Evolutionary conservation across 164 flowering plant genomes (phyloP).

Genomic region (Litsea cubeba): DNA sequence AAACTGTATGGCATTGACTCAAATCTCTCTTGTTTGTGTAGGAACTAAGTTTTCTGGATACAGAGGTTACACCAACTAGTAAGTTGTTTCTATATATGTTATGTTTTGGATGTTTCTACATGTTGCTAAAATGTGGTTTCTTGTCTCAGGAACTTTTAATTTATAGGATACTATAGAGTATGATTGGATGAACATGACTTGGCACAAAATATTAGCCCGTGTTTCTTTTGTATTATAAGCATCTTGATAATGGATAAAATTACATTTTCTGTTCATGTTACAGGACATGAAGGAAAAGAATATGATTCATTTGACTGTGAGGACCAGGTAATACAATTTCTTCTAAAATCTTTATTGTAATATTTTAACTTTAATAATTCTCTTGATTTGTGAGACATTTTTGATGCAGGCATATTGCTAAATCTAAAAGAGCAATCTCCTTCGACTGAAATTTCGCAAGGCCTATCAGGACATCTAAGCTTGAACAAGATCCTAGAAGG

Average conservation of each 20-base stretch:
- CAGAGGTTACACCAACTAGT: conserved; percentile 50
- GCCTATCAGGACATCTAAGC: conserved; percentile 37
- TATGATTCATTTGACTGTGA: conserved; percentile 45
- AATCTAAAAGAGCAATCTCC: conserved; percentile 53
- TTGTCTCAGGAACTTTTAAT: too few relatives aligned
- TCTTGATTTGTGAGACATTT: neutral
- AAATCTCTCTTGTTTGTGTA: conserved; percentile 10
- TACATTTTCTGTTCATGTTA: neutral
- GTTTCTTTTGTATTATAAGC: neutral
- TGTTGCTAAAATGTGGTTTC: too few relatives aligned
- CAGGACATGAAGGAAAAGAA: conserved; percentile 40
- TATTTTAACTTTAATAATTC: conserved; percentile 2
- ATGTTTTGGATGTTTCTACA: neutral
- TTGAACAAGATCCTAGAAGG: conserved; percentile 67
- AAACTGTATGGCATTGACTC: neutral
- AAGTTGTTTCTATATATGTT: conserved; percentile 11
- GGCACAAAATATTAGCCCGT: neutral
- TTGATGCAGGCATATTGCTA: conserved; percentile 64
- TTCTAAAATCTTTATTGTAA: neutral
- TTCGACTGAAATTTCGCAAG: conserved; percentile 25
- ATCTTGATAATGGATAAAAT: neutral
- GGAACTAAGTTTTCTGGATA: conserved; percentile 71
- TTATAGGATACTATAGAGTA: too few relatives aligned
- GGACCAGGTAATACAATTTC: conserved; percentile 51
- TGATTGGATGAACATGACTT: neutral